phyloP scores from a whole-genome alignment of 257 asterid genomes.

The Rhazya stricta region DNA sequence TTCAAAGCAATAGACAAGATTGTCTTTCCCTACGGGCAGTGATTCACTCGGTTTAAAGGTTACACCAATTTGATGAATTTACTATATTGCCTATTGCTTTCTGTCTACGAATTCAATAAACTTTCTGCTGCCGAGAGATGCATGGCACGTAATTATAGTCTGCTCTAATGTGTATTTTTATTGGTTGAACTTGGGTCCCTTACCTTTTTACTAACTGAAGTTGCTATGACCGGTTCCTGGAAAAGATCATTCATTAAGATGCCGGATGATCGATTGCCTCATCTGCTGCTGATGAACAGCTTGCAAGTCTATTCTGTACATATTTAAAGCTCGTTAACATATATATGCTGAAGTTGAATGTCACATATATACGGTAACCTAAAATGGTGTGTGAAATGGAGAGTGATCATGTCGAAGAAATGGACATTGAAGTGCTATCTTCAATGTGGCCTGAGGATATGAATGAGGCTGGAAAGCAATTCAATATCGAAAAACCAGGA shows the following conservation, averaged over 20 bases:
- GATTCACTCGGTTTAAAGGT: not conserved
- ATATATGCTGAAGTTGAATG: slow-evolving; percentile 9
- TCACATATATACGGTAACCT: not conserved
- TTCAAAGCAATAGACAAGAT: not conserved
- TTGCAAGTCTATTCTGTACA: not conserved
- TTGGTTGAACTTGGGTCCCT: not conserved
- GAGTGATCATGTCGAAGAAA: slow-evolving; percentile 53
- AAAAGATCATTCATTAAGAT: not conserved
- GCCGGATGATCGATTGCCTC: not conserved
- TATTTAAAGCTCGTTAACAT: not conserved
- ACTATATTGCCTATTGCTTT: not conserved
- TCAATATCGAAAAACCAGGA: slow-evolving; percentile 71
- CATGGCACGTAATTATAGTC: not conserved
- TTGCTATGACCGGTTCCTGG: not conserved
- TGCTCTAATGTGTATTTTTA: not conserved
- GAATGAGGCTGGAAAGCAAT: slow-evolving; percentile 72
- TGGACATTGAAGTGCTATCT: slow-evolving; percentile 70
- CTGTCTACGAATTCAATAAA: not conserved
- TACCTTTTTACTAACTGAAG: not conserved
- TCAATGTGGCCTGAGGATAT: slow-evolving; percentile 98
- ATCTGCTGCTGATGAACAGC: not conserved
- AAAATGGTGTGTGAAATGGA: slow-evolving; percentile 64
- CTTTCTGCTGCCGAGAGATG: not conserved
- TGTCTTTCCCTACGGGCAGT: not conserved
- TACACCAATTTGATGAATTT: slow-evolving; percentile 1